Conservation (phyloP, 306 rosid species). For the Vigna unguiculata region DNA sequence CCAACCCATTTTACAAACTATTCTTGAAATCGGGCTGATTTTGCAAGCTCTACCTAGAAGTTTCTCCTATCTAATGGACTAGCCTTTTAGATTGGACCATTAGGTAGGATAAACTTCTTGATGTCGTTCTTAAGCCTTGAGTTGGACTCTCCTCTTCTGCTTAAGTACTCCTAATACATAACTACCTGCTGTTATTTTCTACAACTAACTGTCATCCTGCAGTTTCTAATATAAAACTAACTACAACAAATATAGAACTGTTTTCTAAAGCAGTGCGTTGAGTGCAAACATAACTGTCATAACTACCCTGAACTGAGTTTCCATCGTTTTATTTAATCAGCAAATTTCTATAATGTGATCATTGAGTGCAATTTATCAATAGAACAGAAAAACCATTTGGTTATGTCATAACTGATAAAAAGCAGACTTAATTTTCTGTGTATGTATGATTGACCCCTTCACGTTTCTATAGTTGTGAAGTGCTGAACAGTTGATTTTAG, state of each 20-base stretch:
- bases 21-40: no score
- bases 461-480: conserved; percentile 33
- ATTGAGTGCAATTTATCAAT: conserved; percentile 4
- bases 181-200: not conserved
- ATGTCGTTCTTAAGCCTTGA: no score
- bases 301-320: not conserved
- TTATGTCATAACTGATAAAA: conserved; percentile 19
- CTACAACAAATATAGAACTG: not conserved
- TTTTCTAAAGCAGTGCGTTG: not conserved
- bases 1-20: no score
- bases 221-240: not conserved
- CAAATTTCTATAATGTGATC: not conserved
- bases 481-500: conserved; percentile 36
- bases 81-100: no score
- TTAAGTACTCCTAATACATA: not conserved
- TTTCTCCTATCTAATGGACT: no score
- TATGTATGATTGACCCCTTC: conserved; percentile 6
- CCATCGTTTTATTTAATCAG: not conserved
- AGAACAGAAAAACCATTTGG: conserved; percentile 17
- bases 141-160: no score
- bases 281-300: no score
- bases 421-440: conserved; percentile 36
- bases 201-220: not conserved
- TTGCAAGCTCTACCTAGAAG: no score
- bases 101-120: no score